Percentiles rank a stretch among this genome's conserved stretches.
Conservation (phyloP, 371 early-diverging fungal genomes). For the Mortierella sp. region DNA sequence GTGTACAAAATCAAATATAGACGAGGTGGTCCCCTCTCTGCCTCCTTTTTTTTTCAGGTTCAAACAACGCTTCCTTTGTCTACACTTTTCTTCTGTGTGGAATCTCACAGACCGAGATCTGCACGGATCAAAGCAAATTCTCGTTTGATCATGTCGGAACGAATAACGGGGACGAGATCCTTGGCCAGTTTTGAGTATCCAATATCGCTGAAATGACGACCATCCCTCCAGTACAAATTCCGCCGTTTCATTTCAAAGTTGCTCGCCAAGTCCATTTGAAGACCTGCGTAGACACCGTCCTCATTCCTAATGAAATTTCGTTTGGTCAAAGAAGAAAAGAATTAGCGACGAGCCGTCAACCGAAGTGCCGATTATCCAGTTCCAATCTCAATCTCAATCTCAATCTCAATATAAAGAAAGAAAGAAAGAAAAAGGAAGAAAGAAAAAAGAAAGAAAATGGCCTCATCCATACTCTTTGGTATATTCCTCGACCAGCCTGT, state of each 20-base stretch:
- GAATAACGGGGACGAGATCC: slow-evolving; percentile 41
- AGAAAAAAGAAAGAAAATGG: background rate
- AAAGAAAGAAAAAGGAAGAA: background rate
- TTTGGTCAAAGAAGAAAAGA: background rate
- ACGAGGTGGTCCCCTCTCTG: no score
- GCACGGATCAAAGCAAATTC: slow-evolving; percentile 38
- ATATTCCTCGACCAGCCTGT: slow-evolving; percentile 34
- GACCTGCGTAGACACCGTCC: slow-evolving; percentile 39
- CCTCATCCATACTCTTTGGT: slow-evolving; percentile 22
- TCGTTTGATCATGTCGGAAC: slow-evolving; percentile 49
- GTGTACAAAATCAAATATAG: no score
- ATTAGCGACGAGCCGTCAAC: background rate
- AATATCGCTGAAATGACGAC: slow-evolving; percentile 44
- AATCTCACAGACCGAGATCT: slow-evolving; percentile 39
- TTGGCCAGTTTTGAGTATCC: slow-evolving; percentile 51
- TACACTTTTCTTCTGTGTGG: no score
- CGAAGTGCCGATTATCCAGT: background rate
- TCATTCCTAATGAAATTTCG: slow-evolving; percentile 12
- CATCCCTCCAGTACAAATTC: slow-evolving; percentile 50
- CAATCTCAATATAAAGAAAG: background rate
- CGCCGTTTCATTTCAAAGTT: slow-evolving; percentile 50
- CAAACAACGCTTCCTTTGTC: no score
- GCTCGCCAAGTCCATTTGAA: slow-evolving; percentile 31
- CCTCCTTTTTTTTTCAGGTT: background rate
- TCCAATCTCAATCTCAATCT: no score